Base-by-base conservation (phyloP, 2,329 filamentous ascomycete species). In the Claviceps paspali region DNA sequence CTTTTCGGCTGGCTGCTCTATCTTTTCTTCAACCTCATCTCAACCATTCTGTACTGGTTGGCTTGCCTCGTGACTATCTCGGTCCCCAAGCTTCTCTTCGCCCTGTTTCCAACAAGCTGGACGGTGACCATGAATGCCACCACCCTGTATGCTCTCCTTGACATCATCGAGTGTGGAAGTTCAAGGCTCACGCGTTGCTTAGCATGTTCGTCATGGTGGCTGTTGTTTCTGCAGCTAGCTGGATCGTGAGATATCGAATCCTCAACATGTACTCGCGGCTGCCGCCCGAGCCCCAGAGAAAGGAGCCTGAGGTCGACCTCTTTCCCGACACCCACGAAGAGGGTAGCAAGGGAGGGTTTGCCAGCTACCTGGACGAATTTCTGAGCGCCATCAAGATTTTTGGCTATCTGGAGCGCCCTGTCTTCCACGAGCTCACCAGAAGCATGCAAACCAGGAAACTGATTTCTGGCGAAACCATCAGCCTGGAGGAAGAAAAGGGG, bases 71-170 rank as follows among this genome's bases (percentile, higher is more conserved):
- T 79, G 14, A 93, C 88, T 19, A 86, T 96, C 47, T 92, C 84
- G 12, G 58, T 95, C 41, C 91, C 91, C 30, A 85, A 84, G 55
- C 76, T 91, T 59, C 72, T 96, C 14, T 98, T 93, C 56, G 82
- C 78, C 5, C 67, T 94, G 43, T 84, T 94, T 52, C 94, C 86
- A 5, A 88, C 85, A 45, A 95, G 83, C 57, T 66, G 93, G 65
- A 98, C 91, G 0, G 84, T 98, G 52, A 98, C 91, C 9, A 92
- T 98, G 87, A 96, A 96, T 56, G 88, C 91, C 49, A 96, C 88
- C 15, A 98, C 91, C 14, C 61, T 98, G 77, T 92, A 75, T 54
- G 77, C 41, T 44, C 39, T 22, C 14, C 33, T 34, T 37, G 35
- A 8, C 6, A 11, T 35, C 32, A 17, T 31, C 33, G 19, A 35